Conservation (phyloP, 495 filamentous ascomycete genomes). For the Cudoniella acicularis region DNA sequence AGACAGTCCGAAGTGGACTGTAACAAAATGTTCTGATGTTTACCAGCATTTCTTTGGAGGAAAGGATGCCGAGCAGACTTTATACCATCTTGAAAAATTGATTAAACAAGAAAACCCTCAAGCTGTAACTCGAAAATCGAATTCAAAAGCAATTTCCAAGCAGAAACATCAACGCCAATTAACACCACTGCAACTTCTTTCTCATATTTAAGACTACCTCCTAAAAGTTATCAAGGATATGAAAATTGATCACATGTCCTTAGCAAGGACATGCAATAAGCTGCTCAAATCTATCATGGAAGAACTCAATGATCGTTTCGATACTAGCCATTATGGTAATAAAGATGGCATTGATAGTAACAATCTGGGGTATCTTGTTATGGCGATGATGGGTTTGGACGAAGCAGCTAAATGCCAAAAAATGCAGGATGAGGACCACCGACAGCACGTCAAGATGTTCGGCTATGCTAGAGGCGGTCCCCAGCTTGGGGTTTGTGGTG, state of each 20-base stretch:
- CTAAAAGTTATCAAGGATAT: background rate
- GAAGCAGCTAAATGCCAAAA: background rate
- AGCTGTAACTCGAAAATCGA: background rate
- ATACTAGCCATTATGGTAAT: background rate
- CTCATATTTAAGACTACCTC: background rate
- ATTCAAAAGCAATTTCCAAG: background rate
- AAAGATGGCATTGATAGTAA: background rate
- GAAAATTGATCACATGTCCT: background rate
- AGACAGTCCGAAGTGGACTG: background rate
- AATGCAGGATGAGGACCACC: background rate
- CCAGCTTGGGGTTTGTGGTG: background rate
- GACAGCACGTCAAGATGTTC: background rate
- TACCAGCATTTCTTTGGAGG: background rate
- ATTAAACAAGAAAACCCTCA: background rate
- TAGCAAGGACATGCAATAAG: background rate
- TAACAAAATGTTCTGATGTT: background rate
- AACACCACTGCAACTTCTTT: background rate
- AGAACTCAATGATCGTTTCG: background rate
- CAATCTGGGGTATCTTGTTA: background rate
- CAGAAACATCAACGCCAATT: background rate
- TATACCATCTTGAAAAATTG: background rate
- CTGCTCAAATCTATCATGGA: background rate
- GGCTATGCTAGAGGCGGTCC: too few species aligned
- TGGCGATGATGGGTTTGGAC: background rate
- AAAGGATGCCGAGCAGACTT: background rate